Conservation (phyloP, 2,329 filamentous ascomycete genomes). For the Trichoderma guizhouense region DNA sequence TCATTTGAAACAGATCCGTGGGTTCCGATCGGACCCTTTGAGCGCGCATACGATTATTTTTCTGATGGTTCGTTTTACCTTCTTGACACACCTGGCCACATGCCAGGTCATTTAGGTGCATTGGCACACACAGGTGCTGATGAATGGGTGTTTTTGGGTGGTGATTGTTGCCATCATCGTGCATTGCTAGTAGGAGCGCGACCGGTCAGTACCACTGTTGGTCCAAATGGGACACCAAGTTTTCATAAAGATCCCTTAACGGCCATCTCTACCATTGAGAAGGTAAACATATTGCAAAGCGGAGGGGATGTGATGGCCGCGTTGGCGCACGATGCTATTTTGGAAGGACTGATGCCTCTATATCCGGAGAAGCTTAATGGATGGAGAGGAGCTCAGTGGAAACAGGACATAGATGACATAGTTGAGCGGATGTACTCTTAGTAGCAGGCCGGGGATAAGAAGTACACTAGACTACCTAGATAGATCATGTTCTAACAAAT, state of each 20-base stretch:
- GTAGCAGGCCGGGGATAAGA: too few species aligned
- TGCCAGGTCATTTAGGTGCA: background rate
- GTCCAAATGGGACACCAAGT: background rate
- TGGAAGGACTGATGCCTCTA: background rate
- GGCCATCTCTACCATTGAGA: background rate
- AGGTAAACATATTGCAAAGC: background rate
- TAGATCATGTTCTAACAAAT: background rate
- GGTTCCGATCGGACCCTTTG: conserved; percentile 5
- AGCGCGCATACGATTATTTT: conserved; percentile 2
- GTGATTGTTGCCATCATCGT: conserved; percentile 4
- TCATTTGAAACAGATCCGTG: background rate
- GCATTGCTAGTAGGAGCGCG: background rate
- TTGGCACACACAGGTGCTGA: background rate
- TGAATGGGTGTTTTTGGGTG: conserved; percentile 6
- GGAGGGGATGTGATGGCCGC: background rate
- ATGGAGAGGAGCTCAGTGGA: background rate
- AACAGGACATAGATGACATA: background rate
- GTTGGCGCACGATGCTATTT: background rate
- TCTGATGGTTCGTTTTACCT: background rate
- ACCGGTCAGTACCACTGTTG: background rate
- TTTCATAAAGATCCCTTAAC: conserved; percentile 8
- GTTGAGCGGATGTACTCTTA: background rate
- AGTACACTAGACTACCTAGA: too few species aligned
- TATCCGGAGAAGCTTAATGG: background rate
- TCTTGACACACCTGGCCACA: conserved; percentile 1